Conservation (phyloP, 176 grass and related monocot genomes). For the Microstegium vimineum region DNA sequence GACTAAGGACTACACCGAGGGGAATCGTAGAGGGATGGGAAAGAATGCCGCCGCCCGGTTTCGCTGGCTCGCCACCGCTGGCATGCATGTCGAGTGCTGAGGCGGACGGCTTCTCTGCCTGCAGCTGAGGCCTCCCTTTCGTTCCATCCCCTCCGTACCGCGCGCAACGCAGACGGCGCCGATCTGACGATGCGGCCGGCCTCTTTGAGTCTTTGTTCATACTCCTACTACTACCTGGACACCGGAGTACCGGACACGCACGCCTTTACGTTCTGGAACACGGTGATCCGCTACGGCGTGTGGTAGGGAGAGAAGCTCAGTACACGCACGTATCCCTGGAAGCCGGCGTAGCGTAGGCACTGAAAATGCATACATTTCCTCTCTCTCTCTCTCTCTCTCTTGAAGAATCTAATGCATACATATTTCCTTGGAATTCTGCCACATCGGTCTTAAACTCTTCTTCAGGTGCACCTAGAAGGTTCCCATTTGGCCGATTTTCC, state of each 20-base stretch:
- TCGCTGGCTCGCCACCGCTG: neutral
- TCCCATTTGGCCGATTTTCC: neutral
- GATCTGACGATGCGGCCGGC: neutral
- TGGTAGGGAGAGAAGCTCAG: neutral
- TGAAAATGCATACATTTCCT: too few species aligned
- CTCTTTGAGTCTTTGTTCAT: neutral
- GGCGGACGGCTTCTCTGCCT: slow-evolving; percentile 22
- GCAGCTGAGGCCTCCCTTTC: slow-evolving; percentile 32
- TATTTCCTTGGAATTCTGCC: neutral
- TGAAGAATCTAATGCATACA: too few species aligned
- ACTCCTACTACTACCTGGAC: too few species aligned
- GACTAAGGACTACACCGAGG: too few species aligned
- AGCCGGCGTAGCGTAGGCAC: neutral
- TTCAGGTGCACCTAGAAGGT: slow-evolving; percentile 10
- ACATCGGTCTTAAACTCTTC: neutral
- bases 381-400: too few species aligned
- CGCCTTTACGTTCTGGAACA: neutral
- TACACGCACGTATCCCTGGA: neutral
- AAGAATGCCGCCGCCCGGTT: slow-evolving; percentile 6
- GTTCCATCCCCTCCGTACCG: neutral
- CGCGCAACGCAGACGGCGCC: neutral
- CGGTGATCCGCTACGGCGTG: neutral
- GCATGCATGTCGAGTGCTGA: neutral
- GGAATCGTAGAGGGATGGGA: neutral
- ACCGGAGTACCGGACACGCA: neutral